Evolutionary conservation across 2,329 filamentous ascomycete genomes (phyloP).

Genomic region (Penicillium sp.): DNA sequence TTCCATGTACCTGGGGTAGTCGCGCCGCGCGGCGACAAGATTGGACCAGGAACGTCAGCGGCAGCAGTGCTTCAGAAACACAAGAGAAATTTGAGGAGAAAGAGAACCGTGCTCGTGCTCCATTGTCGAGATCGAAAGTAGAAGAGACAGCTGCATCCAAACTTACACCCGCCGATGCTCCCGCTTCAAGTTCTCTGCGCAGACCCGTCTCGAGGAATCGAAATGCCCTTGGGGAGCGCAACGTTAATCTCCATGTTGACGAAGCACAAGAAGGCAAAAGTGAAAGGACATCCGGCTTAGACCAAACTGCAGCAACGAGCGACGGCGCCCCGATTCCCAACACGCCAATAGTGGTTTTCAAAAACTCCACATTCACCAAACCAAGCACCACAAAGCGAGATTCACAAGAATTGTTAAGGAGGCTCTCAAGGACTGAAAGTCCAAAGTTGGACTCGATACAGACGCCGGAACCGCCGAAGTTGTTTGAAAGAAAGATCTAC

Average conservation of each 20-base stretch:
- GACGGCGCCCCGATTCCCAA: slow-evolving; percentile 36
- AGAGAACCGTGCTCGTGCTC: slow-evolving; percentile 3
- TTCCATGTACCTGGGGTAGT: slow-evolving; percentile 40
- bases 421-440: slow-evolving; percentile 40
- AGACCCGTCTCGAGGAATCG: slow-evolving; percentile 3
- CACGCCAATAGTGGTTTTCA: slow-evolving; percentile 40
- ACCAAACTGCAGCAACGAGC: slow-evolving; percentile 14
- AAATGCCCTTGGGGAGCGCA: slow-evolving; percentile 21
- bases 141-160: slow-evolving; percentile 30
- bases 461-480: slow-evolving; percentile 37
- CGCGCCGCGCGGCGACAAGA: slow-evolving; percentile 31
- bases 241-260: slow-evolving; percentile 17
- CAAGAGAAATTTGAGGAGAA: slow-evolving; percentile 17
- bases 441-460: slow-evolving; percentile 31
- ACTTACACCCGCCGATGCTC: slow-evolving; percentile 19
- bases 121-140: slow-evolving; percentile 23
- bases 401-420: slow-evolving; percentile 44
- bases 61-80: slow-evolving; percentile 19
- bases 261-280: slow-evolving; percentile 7
- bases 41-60: slow-evolving; percentile 36
- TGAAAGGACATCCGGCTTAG: slow-evolving; percentile 11
- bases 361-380: slow-evolving; percentile 31
- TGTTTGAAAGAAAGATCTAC: slow-evolving; percentile 32
- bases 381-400: slow-evolving; percentile 33
- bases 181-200: slow-evolving; percentile 9